Percentiles rank a stretch among this genome's conserved stretches.
Conservation (phyloP, 768 basidiomycete genomes). For the Termitomyces sp. region DNA sequence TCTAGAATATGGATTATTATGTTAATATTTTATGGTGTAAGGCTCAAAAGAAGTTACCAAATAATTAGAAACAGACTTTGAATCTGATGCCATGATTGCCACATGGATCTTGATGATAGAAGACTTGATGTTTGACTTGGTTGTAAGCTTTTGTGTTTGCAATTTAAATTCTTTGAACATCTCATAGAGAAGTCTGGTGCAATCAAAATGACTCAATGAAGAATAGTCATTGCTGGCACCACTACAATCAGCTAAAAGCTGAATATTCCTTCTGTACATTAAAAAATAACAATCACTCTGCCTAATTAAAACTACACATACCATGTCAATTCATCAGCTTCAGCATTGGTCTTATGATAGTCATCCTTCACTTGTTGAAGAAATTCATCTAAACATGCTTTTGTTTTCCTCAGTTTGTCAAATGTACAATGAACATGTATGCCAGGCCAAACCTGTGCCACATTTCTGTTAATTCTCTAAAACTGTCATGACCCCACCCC, state of each 20-base stretch:
- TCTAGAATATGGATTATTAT: neutral
- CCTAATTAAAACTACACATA: no score
- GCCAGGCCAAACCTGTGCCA: no score
- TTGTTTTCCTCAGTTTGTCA: no score
- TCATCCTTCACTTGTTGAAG: no score
- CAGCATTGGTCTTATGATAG: no score
- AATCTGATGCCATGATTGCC: neutral
- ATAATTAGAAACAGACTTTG: neutral
- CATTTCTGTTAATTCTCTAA: no score
- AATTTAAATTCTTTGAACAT: neutral
- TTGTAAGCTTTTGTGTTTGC: neutral
- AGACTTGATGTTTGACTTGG: neutral
- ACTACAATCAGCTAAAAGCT: neutral
- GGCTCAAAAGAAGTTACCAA: neutral
- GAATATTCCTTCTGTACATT: neutral
- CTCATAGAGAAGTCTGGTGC: neutral
- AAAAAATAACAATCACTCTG: no score
- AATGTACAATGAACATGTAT: no score
- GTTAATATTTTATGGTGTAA: neutral
- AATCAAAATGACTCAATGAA: neutral
- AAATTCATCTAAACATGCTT: no score
- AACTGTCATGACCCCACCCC: no score
- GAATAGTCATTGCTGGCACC: neutral
- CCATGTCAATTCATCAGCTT: no score
- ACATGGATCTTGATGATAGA: neutral